phyloP scores from a whole-genome alignment of 331 rosid genomes.

The Quercus lobata region DNA sequence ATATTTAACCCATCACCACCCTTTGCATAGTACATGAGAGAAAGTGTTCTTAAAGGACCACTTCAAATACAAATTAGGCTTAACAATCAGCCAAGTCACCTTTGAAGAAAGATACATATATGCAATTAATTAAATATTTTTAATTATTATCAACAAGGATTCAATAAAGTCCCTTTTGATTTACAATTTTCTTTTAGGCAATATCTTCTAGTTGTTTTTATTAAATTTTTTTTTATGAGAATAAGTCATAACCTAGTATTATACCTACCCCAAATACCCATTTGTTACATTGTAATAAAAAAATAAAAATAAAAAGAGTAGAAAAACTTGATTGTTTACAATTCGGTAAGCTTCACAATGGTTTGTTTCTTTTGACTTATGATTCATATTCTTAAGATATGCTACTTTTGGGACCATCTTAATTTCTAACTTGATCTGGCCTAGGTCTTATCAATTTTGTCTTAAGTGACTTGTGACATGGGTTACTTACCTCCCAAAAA shows the following conservation, averaged over 20 bases:
- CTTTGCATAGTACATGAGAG: conserved; percentile 38
- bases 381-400: conserved; percentile 32
- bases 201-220: conserved; percentile 5
- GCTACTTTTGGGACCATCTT: conserved; percentile 40
- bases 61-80: conserved; percentile 12
- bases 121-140: too few relatives aligned
- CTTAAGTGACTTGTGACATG: conserved; percentile 23
- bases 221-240: background rate
- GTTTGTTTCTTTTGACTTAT: conserved; percentile 35
- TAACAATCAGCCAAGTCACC: conserved; percentile 10
- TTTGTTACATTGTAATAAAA: conserved; percentile 21
- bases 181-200: background rate
- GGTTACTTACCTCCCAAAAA: background rate
- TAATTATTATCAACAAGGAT: background rate
- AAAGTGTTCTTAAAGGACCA: conserved; percentile 24
- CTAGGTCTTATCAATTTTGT: conserved; percentile 26
- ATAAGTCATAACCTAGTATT: conserved; percentile 13
- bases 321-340: conserved; percentile 17
- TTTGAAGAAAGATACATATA: too few relatives aligned
- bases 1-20: conserved; percentile 26
- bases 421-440: conserved; percentile 21
- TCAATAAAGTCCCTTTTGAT: background rate
- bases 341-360: conserved; percentile 24
- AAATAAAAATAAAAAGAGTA: too few relatives aligned
- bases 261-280: conserved; percentile 27